These are phyloP conservation scores for Xanthoconium stramineum DNA, from an alignment of 768 basidiomycete genomes.

Conservation along the genomic window DNA sequence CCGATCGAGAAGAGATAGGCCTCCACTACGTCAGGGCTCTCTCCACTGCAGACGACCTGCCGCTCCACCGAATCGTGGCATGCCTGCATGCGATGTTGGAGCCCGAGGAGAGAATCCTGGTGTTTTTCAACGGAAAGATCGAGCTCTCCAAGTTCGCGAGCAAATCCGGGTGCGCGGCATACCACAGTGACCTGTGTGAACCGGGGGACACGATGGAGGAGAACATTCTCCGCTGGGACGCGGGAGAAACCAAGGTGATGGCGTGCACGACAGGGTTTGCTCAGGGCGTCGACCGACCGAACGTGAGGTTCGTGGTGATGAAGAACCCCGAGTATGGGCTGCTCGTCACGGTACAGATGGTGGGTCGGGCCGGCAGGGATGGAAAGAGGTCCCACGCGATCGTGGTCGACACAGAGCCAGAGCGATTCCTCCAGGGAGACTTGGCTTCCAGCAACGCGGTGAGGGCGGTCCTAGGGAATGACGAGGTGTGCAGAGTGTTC, in stretches of 20 bases:
- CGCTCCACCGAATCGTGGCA: background rate
- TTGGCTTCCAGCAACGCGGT: background rate
- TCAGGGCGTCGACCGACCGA: background rate
- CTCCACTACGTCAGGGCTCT: background rate
- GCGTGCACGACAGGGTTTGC: background rate
- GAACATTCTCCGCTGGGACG: background rate
- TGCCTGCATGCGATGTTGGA: background rate
- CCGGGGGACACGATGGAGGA: background rate
- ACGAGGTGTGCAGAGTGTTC: background rate
- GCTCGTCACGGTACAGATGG: background rate
- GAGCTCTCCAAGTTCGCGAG: background rate
- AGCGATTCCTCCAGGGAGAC: no score
- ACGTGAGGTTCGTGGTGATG: conserved; percentile 1
- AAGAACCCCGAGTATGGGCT: background rate
- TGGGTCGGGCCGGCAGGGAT: no score
- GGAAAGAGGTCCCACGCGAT: background rate
- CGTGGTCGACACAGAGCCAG: background rate
- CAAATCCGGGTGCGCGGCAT: background rate
- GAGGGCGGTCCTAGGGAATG: background rate
- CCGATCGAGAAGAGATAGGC: background rate
- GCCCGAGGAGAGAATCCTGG: background rate
- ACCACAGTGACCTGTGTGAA: background rate
- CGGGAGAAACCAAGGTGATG: background rate
- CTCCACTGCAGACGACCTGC: background rate
- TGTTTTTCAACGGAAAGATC: background rate